These are phyloP conservation scores for Diaporthe ampelina DNA, from an alignment of 2,329 filamentous ascomycete species.

Conservation along the genomic window DNA sequence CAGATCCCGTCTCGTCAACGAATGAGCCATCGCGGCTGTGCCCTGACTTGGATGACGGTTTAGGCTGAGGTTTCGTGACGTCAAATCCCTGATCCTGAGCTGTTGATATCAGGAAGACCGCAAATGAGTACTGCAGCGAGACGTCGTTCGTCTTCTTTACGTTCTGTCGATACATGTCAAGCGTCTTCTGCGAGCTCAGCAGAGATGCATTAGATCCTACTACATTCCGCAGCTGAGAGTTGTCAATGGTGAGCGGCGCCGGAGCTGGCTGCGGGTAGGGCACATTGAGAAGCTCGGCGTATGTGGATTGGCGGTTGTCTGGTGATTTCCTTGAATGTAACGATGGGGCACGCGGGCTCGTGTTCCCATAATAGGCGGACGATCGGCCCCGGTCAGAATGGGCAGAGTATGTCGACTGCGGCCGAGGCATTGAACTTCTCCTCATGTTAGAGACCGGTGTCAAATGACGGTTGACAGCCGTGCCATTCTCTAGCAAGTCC, in stretches of 20 bases:
- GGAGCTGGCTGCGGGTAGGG: constrained; percentile 85
- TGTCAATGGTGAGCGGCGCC: constrained; percentile 80
- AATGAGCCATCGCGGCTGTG: constrained; percentile 63
- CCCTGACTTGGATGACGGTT: constrained; percentile 61
- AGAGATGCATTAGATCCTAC: constrained; percentile 93
- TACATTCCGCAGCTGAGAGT: constrained; percentile 81
- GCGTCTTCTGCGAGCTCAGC: constrained; percentile 90
- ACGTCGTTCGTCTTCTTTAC: constrained; percentile 96
- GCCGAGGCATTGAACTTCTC: constrained; percentile 74
- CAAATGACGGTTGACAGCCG: constrained; percentile 71
- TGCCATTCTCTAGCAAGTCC: constrained; percentile 64
- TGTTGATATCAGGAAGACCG: constrained; percentile 91
- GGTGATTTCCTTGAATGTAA: constrained; percentile 65
- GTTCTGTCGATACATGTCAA: constrained; percentile 97
- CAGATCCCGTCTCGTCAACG: constrained; percentile 61
- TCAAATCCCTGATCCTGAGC: constrained; percentile 82
- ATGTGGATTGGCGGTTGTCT: constrained; percentile 66
- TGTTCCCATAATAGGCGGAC: constrained; percentile 59
- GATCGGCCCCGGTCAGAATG: constrained; percentile 81
- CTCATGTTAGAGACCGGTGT: constrained; percentile 70
- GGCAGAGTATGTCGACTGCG: constrained; percentile 82
- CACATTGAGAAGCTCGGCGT: constrained; percentile 73
- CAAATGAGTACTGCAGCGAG: constrained; percentile 95
- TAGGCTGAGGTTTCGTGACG: constrained; percentile 60
- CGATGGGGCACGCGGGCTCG: constrained; percentile 63